Evolutionary conservation across 176 grass and related monocot species (phyloP).

Genomic region (Juncus inflexus): DNA sequence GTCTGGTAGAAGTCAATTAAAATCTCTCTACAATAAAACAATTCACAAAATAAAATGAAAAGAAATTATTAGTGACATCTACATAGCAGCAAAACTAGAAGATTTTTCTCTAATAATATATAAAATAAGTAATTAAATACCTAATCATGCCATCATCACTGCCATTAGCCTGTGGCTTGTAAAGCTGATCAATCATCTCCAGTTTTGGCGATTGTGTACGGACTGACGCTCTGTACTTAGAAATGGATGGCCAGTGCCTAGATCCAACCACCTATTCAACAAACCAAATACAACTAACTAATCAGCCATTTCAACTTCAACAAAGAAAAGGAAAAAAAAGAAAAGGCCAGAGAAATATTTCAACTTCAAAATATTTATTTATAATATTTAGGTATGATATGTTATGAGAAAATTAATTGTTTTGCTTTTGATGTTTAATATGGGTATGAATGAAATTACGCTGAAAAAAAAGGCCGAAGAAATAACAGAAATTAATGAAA

Average conservation of each 20-base stretch:
- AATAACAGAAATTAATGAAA: not conserved
- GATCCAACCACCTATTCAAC: constrained; percentile 19
- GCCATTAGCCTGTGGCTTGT: constrained; percentile 6
- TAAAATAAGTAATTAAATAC: not conserved
- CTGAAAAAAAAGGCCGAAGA: not conserved
- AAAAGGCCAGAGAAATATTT: too few species aligned
- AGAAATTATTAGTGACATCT: constrained; percentile 1
- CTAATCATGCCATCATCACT: constrained; percentile 26
- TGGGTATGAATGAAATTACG: not conserved
- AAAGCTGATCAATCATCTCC: constrained; percentile 26
- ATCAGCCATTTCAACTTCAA: not conserved
- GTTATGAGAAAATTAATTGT: too few species aligned
- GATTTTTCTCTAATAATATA: too few species aligned
- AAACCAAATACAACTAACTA: not conserved
- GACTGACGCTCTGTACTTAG: constrained; percentile 19
- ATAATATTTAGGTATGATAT: too few species aligned
- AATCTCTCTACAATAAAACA: constrained; percentile 21
- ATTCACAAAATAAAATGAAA: not conserved
- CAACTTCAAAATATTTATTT: too few species aligned
- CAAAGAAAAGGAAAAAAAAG: too few species aligned
- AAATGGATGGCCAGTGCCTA: constrained; percentile 21
- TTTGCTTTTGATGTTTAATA: not conserved
- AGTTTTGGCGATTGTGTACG: constrained; percentile 20
- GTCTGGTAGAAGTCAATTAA: constrained; percentile 26
- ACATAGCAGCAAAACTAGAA: not conserved